Base-by-base conservation (phyloP, 371 early-diverging fungal species). In the Saksenaea vasiformis region DNA sequence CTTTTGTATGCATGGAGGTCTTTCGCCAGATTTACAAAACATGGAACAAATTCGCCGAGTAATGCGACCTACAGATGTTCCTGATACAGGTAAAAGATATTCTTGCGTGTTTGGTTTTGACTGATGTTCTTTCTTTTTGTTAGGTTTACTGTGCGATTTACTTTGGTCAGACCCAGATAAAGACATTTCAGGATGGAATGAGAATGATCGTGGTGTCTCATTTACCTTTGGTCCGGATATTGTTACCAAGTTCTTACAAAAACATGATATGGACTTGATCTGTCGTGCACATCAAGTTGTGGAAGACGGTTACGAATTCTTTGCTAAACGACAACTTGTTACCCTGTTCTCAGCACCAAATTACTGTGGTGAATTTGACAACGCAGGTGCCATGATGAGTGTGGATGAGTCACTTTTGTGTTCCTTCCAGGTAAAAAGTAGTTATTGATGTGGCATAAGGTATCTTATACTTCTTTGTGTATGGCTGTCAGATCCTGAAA, bases 341-440 rank as follows among this genome's bases (percentile, higher is more conserved):
- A 98, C 98, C 2, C 72, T 98, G 57, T 98, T 97, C 71, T 93
- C 93, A 28, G 97, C 97, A 17, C 97, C 98, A 54, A 97, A 97
- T 76, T 97, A 96, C 74, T 96, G 96, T 76, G 96, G 95, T 56
- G 95, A 94, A 82, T 96, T 95, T 68, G 96, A 94, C 67, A 97
- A 96, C 75, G 92, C 96, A 2, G 99, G 96, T 13, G 98, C 97
- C 5, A 96, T 99, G 87, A 96, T 99, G 98, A 92, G 91, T 65
- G 97, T 99, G 31, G 96, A 96, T 76, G 94, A 96, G 71, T 90
- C 95, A 34, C 85, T 99, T 63, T 89, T 96, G 79, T 95, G 95
- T 66, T 90, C 89, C 36, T 92, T 91, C 82, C 90, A 90, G 79
- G 85, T 91, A 75, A 62, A 75, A 62, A 22, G 34, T 37, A 27